Percentiles rank a stretch among this genome's conserved stretches.
Evolutionary conservation across 805 yeast genomes (phyloP).

Genomic region (Wilhelminamyces savonicus): DNA sequence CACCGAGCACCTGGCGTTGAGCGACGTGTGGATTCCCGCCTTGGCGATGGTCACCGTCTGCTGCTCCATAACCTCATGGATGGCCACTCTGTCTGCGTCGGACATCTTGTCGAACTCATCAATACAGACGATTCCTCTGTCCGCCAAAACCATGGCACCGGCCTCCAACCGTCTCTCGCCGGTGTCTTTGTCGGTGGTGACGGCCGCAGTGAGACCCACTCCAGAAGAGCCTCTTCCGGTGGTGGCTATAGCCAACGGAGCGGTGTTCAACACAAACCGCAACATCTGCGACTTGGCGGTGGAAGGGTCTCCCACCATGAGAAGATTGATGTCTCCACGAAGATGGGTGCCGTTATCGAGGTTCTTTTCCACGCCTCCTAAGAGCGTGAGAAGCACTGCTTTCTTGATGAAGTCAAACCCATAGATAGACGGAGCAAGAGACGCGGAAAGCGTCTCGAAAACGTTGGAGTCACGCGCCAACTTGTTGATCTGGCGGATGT

Average conservation of each 20-base stretch:
- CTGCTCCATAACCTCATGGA: conserved; percentile 99
- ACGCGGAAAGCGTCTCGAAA: conserved; percentile 73
- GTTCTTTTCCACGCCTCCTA: conserved; percentile 94
- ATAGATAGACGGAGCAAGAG: conserved; percentile 93
- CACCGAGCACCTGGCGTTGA: conserved; percentile 94
- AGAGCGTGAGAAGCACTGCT: conserved; percentile 82
- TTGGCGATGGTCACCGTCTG: conserved; percentile 97
- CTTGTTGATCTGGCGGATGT: conserved; percentile 80
- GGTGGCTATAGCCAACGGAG: conserved; percentile 92
- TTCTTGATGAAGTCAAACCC: conserved; percentile 89
- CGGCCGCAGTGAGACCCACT: conserved; percentile 99
- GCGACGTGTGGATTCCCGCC: conserved; percentile 95
- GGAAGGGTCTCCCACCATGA: conserved; percentile 98
- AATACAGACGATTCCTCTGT: conserved; percentile 94
- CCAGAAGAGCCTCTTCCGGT: conserved; percentile 99
- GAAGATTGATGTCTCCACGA: conserved; percentile 93
- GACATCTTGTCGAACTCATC: conserved; percentile 99
- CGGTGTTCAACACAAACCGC: conserved; percentile 91
- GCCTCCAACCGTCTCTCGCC: conserved; percentile 96
- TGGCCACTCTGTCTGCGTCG: conserved; percentile 94
- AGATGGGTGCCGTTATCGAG: conserved; percentile 92
- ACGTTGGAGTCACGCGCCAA: conserved; percentile 64
- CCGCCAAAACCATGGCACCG: conserved; percentile 99
- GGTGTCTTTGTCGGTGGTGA: conserved; percentile 91
- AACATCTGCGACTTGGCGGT: conserved; percentile 96